Conservation (phyloP, 345 rosid genomes). For the Salix koriyanagi region DNA sequence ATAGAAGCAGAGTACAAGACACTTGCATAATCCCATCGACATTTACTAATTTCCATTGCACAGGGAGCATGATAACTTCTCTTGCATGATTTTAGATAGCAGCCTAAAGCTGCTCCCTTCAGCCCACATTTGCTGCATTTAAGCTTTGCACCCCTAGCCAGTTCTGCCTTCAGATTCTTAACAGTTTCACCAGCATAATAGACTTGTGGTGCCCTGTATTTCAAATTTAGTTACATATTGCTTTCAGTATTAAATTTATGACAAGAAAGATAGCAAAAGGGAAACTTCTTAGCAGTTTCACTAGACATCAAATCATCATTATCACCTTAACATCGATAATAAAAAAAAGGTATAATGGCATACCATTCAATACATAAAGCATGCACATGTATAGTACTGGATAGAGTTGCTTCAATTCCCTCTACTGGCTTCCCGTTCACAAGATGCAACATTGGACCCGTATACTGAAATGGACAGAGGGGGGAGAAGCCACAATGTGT, state of each 20-base stretch:
- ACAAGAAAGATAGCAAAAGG: background rate
- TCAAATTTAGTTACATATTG: background rate
- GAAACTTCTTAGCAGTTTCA: background rate
- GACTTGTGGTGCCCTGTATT: slow-evolving; percentile 75
- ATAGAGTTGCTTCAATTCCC: slow-evolving; percentile 40
- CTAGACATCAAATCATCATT: background rate
- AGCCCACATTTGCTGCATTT: slow-evolving; percentile 65
- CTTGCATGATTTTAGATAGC: slow-evolving; percentile 68
- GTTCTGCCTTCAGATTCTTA: slow-evolving; percentile 66
- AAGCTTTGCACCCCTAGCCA: slow-evolving; percentile 70
- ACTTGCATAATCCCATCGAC: slow-evolving; percentile 83
- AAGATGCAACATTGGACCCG: slow-evolving; percentile 76
- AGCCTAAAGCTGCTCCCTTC: slow-evolving; percentile 89
- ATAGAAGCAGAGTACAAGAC: background rate
- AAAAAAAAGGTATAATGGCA: background rate
- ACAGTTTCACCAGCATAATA: slow-evolving; percentile 55
- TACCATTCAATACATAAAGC: slow-evolving; percentile 79
- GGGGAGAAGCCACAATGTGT: background rate
- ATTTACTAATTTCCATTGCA: slow-evolving; percentile 48
- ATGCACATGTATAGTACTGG: slow-evolving; percentile 68
- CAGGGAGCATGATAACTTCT: slow-evolving; percentile 79
- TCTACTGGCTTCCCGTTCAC: slow-evolving; percentile 43
- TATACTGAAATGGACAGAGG: slow-evolving; percentile 33
- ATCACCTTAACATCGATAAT: background rate
- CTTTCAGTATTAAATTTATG: too few species aligned